Conservation (phyloP, 78 protist genomes). For the Chrysochromulina parva region DNA sequence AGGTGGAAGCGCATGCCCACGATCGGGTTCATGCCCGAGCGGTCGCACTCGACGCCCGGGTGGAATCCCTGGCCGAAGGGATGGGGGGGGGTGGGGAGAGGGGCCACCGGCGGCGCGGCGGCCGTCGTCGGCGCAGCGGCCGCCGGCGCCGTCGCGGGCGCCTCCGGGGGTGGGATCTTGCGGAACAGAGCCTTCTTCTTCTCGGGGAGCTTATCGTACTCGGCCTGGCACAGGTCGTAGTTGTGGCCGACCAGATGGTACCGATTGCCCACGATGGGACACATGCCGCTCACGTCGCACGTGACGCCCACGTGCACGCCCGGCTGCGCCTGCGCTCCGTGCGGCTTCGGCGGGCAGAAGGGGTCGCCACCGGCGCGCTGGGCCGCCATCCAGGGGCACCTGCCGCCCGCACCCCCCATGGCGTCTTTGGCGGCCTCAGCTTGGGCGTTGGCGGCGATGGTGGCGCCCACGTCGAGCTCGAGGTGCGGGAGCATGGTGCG, state of each 20-base stretch:
- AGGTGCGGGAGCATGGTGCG: not conserved
- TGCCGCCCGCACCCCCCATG: not conserved
- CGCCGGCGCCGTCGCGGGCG: not conserved
- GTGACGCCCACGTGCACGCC: conserved; percentile 8
- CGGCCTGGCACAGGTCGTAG: conserved; percentile 21
- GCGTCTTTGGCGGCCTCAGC: not conserved
- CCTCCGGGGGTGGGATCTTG: not conserved
- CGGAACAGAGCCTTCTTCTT: not conserved
- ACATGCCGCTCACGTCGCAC: conserved; percentile 5
- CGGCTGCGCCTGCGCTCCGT: not conserved
- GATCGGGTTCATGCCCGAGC: not conserved
- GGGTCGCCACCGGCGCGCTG: not conserved
- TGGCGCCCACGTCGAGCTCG: not conserved
- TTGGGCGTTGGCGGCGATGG: not conserved
- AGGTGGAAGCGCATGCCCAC: not conserved
- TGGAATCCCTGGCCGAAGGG: not conserved
- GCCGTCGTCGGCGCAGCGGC: not conserved
- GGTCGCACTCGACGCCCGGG: not conserved
- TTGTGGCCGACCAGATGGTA: not conserved
- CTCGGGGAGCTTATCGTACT: not conserved
- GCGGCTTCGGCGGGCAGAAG: not conserved
- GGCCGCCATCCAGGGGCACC: not conserved
- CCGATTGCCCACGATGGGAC: not conserved
- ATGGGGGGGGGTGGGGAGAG: not conserved
- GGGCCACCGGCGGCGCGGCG: not conserved